These are phyloP conservation scores for Crithidia expoeki DNA, from an alignment of 208 protist species.

Conservation along the genomic window DNA sequence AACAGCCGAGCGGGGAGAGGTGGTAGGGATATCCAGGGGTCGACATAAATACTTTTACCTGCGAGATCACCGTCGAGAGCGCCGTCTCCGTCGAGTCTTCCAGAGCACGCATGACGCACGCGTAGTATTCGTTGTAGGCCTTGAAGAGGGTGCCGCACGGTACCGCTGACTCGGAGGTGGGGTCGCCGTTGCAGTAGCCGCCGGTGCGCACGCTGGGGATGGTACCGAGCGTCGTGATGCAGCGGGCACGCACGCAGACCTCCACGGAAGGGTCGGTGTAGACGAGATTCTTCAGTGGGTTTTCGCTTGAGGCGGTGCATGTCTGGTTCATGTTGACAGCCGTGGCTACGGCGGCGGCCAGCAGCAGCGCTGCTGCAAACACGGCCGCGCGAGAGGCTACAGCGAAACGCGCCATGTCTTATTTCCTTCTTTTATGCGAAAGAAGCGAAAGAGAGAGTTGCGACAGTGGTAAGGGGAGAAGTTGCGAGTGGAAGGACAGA, in stretches of 20 bases:
- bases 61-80: not conserved
- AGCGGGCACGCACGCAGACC: conserved; percentile 38
- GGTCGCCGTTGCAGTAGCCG: conserved; percentile 43
- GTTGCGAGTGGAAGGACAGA: too few species aligned
- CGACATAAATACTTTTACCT: conserved; percentile 16
- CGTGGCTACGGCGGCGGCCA: not conserved
- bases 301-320: conserved; percentile 18
- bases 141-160: conserved; percentile 26
- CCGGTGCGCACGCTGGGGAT: conserved; percentile 19
- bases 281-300: conserved; percentile 30
- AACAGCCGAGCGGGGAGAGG: conserved; percentile 40
- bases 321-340: conserved; percentile 19
- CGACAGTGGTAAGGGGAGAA: not conserved
- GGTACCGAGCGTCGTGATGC: conserved; percentile 27
- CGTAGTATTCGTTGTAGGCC: conserved; percentile 50
- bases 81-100: not conserved
- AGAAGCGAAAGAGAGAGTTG: not conserved
- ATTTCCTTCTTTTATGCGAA: not conserved
- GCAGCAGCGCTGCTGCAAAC: not conserved
- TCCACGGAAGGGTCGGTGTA: conserved; percentile 21
- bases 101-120: conserved; percentile 36
- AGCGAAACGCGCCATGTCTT: not conserved
- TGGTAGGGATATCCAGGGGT: conserved; percentile 46
- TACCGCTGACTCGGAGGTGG: conserved; percentile 30
- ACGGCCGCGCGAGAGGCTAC: not conserved